phyloP scores from a whole-genome alignment of 371 early-diverging fungal species.

The Zychaea mexicana region DNA sequence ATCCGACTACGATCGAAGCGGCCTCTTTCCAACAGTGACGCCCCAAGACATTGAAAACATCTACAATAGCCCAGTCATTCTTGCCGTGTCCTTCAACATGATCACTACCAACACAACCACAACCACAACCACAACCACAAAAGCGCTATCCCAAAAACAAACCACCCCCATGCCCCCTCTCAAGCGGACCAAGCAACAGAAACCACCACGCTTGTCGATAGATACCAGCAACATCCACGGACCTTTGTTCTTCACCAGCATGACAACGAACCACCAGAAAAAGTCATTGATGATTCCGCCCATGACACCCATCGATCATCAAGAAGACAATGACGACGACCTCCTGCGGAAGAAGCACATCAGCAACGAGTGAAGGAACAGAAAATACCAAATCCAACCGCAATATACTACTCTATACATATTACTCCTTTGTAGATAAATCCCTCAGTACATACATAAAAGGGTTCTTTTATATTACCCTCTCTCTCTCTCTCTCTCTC shows the following conservation, averaged over 20 bases:
- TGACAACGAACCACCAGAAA: slow-evolving; percentile 47
- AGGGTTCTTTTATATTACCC: neutral
- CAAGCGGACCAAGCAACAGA: slow-evolving; percentile 11
- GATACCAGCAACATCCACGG: slow-evolving; percentile 43
- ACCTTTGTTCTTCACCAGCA: slow-evolving; percentile 45
- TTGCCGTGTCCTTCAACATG: neutral
- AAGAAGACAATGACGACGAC: slow-evolving; percentile 8
- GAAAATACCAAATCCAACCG: slow-evolving; percentile 2
- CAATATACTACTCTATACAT: neutral
- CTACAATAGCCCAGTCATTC: slow-evolving; percentile 1
- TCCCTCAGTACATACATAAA: neutral
- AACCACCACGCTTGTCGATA: slow-evolving; percentile 30
- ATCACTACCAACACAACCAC: neutral
- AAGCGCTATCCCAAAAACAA: too few relatives aligned
- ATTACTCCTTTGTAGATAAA: slow-evolving; percentile 8
- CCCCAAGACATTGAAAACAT: neutral
- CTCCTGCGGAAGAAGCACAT: slow-evolving; percentile 11
- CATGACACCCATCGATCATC: neutral
- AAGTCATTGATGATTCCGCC: slow-evolving; percentile 5
- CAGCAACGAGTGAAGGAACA: slow-evolving; percentile 14
- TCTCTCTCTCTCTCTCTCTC: slow-evolving; percentile 6
- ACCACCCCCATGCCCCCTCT: neutral
- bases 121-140: neutral
- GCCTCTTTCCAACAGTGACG: slow-evolving; percentile 21
- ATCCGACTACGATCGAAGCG: slow-evolving; percentile 50